A percentile compares a stretch with the other conserved stretches of the same genome.
These are phyloP conservation scores for Penicillium sp. DNA, from an alignment of 2,329 filamentous ascomycete species.

Conservation along the genomic window DNA sequence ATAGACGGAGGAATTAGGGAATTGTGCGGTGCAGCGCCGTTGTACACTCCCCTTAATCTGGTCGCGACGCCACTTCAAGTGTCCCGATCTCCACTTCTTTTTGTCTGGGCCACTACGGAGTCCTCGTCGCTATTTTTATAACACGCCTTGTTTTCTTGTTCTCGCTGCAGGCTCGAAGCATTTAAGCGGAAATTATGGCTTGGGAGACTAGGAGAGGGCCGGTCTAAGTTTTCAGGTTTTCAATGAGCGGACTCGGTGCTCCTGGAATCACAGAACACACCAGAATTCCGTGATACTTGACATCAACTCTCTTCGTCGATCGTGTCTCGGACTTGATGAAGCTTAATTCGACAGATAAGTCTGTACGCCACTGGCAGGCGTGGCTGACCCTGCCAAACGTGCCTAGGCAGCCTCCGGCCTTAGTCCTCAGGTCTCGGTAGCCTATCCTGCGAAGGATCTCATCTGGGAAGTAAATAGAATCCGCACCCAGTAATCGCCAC, in stretches of 20 bases:
- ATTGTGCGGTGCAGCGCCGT: background rate
- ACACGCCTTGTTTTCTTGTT: background rate
- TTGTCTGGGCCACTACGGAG: slow-evolving; percentile 1
- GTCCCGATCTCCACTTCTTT: slow-evolving; percentile 4
- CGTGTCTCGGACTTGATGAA: slow-evolving; percentile 23
- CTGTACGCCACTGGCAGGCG: slow-evolving; percentile 11
- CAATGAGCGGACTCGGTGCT: background rate
- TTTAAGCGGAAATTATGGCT: background rate
- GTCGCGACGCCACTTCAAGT: slow-evolving; percentile 6
- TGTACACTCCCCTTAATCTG: slow-evolving; percentile 5
- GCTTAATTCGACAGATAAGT: slow-evolving; percentile 14
- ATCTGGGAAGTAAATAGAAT: background rate
- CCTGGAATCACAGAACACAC: background rate
- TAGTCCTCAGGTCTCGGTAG: background rate
- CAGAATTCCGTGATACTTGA: background rate
- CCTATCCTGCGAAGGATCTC: background rate
- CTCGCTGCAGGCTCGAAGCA: background rate
- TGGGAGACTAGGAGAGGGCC: background rate
- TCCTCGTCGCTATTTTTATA: slow-evolving; percentile 10
- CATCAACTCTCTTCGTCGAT: slow-evolving; percentile 10
- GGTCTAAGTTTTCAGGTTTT: too few relatives aligned
- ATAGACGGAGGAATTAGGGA: background rate
- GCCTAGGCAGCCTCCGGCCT: background rate
- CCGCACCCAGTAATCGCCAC: background rate
- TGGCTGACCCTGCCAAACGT: background rate